Evolutionary conservation across 2,329 filamentous ascomycete genomes (phyloP).

Genomic region (Exophiala phaeomuriformis): DNA sequence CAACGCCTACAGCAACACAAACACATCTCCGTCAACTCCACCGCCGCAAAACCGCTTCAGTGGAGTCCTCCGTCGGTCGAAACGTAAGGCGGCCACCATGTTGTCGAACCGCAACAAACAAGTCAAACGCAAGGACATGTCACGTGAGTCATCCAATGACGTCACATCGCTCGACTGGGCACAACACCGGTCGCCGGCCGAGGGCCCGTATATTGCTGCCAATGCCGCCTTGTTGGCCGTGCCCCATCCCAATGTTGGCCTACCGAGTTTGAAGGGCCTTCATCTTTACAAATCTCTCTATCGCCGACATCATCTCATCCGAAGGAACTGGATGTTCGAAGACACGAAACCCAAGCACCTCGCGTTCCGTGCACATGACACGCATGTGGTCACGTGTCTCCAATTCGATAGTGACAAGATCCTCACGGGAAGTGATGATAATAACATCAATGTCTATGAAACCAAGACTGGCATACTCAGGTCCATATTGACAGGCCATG

Average conservation of each 20-base stretch:
- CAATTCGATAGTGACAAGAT: conserved; percentile 99
- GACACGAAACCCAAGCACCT: conserved; percentile 82
- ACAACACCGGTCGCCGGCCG: conserved; percentile 49
- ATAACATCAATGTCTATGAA: conserved; percentile 95
- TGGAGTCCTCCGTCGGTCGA: conserved; percentile 32
- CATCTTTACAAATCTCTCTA: conserved; percentile 97
- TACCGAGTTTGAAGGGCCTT: conserved; percentile 70
- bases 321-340: conserved; percentile 79
- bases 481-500: conserved; percentile 81
- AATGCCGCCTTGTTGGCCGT: conserved; percentile 76
- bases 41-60: conserved; percentile 15
- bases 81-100: conserved; percentile 44
- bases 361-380: conserved; percentile 90
- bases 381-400: conserved; percentile 93
- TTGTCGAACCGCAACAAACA: conserved; percentile 45
- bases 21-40: conserved; percentile 15
- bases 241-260: conserved; percentile 70
- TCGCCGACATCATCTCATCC: conserved; percentile 83
- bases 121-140: conserved; percentile 49
- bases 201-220: conserved; percentile 80
- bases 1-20: not conserved
- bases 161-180: conserved; percentile 41
- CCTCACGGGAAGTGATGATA: conserved; percentile 93
- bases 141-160: conserved; percentile 36
- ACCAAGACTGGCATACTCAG: conserved; percentile 85